These are phyloP conservation scores for Isoetes taiwanensis DNA, from an alignment of 75 land plant genomes.

Conservation along the genomic window DNA sequence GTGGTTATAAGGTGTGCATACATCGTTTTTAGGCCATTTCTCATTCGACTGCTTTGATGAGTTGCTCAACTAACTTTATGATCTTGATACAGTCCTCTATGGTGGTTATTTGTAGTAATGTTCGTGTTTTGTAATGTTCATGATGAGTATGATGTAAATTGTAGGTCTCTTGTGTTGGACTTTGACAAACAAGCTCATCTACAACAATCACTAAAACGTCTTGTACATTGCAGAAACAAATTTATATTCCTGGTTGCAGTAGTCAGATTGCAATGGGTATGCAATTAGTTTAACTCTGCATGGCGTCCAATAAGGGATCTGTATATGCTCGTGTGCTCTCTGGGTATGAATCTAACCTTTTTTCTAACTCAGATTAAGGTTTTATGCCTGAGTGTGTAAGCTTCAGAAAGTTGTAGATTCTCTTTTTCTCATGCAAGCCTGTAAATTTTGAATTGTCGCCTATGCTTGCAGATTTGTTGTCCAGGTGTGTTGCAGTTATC, in stretches of 20 bases:
- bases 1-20: conserved; percentile 58
- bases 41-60: background rate
- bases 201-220: background rate
- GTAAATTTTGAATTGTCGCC: too few species aligned
- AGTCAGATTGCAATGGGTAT: too few species aligned
- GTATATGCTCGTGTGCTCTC: too few species aligned
- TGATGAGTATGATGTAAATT: background rate
- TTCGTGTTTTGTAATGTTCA: background rate
- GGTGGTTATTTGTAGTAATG: background rate
- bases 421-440: too few species aligned
- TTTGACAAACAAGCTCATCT: background rate
- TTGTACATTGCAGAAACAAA: conserved; percentile 3
- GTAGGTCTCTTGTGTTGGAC: background rate
- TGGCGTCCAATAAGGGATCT: too few species aligned
- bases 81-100: background rate
- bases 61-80: background rate
- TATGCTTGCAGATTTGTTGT: too few species aligned
- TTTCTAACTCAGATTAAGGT: too few species aligned
- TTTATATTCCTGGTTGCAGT: conserved; percentile 4
- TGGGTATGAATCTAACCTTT: too few species aligned
- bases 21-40: background rate
- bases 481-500: too few species aligned
- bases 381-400: too few species aligned
- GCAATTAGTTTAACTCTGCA: too few species aligned
- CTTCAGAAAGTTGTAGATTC: too few species aligned